Evolutionary conservation across 495 filamentous ascomycete species (phyloP), one percentile per base, ranked within the genome.

Genomic region (Elasticomyces elasticus): DNA sequence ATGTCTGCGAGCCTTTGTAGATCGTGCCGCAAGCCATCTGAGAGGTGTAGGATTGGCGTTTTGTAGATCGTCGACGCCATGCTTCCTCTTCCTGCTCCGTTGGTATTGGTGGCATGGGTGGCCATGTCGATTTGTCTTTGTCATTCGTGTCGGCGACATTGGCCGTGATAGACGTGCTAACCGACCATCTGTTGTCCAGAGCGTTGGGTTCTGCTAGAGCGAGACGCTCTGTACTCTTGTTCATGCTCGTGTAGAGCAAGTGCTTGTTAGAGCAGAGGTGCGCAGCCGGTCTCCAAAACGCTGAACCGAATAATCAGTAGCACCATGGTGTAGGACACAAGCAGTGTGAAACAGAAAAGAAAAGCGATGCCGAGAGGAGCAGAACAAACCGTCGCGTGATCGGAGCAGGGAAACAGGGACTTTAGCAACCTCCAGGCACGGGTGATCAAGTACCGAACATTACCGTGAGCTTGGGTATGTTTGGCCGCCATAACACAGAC

Each of bases 31-130:
- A 17, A 31, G 31, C 7, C 27, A 38, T 22, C 10, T 51, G 48
- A 10, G 48, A 51, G 20, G 48, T 51, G 48, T 51, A 51, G 2
- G 48, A 51, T 25, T 30, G 26, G 22, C 48, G 31, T n/a, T 51
- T 37, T 4, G n/a, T 22, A 13, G 48, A 35, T 19, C 48, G 28
- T 30, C 48, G 48, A 10, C 48, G 22, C 48, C 48, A 51, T 7
- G 48, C 27, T 23, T 37, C 30, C 30, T 37, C 48, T 37, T 51
- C 48, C 19, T 13, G 27, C 5, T 37, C 48, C 11, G 28, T 20
- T 15, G 48, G 48, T 15, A 51, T 51, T 6, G 48, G 31, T 2
- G 31, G 48, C 17, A 51, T 30, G 3, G 48, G 48, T 13, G 48
- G 48, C 48, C 48, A 51, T 19, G 19, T 22, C 15, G n/a, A 17